A percentile compares a stretch with the other conserved stretches of the same genome.
phyloP scores from a whole-genome alignment of 2,329 filamentous ascomycete genomes.

The Alternaria sp. region DNA sequence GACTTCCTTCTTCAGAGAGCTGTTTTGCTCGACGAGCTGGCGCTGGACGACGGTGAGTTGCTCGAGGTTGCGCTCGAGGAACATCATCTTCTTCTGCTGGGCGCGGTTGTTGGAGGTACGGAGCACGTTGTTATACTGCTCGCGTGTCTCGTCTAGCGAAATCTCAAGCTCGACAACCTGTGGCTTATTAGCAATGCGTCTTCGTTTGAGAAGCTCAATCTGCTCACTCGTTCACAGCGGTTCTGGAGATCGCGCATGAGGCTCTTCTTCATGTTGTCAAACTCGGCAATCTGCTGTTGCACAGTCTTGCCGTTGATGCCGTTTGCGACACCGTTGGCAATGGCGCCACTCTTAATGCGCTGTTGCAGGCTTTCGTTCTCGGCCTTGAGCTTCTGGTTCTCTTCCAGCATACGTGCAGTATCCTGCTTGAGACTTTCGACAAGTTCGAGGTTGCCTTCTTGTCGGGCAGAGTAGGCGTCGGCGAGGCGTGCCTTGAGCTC shows the following conservation, averaged over 20 bases:
- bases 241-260: constrained; percentile 99
- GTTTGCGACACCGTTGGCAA: constrained; percentile 64
- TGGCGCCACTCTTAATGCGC: constrained; percentile 69
- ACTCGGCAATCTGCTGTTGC: constrained; percentile 97
- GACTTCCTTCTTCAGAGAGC: constrained; percentile 94
- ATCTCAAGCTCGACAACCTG: constrained; percentile 93
- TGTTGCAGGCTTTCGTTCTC: constrained; percentile 82
- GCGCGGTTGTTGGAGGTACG: constrained; percentile 96
- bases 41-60: constrained; percentile 97
- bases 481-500: constrained; percentile 83
- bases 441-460: constrained; percentile 74
- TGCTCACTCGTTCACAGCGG: constrained; percentile 81
- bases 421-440: constrained; percentile 79
- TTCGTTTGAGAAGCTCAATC: constrained; percentile 6
- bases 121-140: constrained; percentile 99
- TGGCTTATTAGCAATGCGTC: constrained; percentile 24
- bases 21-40: constrained; percentile 97
- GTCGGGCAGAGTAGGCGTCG: constrained; percentile 76
- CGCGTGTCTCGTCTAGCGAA: constrained; percentile 92
- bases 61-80: constrained; percentile 96
- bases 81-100: constrained; percentile 99
- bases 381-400: constrained; percentile 80
- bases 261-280: constrained; percentile 99
- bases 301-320: constrained; percentile 83
- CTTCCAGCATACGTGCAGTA: constrained; percentile 76